phyloP scores from a whole-genome alignment of 805 yeast species.

The Wickerhamomyces rabaulensis region DNA sequence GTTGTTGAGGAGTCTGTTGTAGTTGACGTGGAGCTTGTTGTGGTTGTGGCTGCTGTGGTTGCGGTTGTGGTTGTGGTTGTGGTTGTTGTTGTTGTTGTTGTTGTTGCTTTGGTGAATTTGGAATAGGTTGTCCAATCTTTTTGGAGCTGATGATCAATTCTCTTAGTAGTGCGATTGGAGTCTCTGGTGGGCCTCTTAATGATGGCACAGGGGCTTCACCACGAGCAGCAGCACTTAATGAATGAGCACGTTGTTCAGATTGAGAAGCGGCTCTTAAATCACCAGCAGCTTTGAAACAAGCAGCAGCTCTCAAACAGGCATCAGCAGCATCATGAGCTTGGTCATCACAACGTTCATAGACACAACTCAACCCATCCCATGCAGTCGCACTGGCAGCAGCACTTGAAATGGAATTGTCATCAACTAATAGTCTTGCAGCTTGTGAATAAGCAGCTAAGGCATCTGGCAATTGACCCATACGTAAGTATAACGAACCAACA shows the following conservation, averaged over 20 bases:
- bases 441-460: conserved; percentile 65
- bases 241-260: conserved; percentile 40
- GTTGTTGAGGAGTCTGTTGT: conserved; percentile 5
- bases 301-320: conserved; percentile 48
- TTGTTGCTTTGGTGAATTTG: conserved; percentile 5
- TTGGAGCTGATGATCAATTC: conserved; percentile 24
- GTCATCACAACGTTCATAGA: conserved; percentile 58
- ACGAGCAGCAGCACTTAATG: conserved; percentile 36
- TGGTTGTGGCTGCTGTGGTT: conserved; percentile 9
- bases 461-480: conserved; percentile 56
- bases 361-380: conserved; percentile 62
- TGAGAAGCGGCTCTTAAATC: conserved; percentile 36
- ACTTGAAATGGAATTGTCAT: conserved; percentile 37
- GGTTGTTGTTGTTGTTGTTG: conserved; percentile 12
- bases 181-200: conserved; percentile 41
- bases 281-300: conserved; percentile 43
- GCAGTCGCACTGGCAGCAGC: conserved; percentile 44
- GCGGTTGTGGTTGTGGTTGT: conserved; percentile 5
- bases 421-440: conserved; percentile 48
- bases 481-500: conserved; percentile 55
- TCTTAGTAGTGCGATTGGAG: conserved; percentile 34
- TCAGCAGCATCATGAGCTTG: conserved; percentile 56
- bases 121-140: conserved; percentile 1
- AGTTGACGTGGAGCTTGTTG: conserved; percentile 11
- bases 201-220: conserved; percentile 41